Percentiles rank a stretch among this genome's conserved stretches.
phyloP scores from a whole-genome alignment of 2,329 filamentous ascomycete species.

The Aureobasidium melanogenum region DNA sequence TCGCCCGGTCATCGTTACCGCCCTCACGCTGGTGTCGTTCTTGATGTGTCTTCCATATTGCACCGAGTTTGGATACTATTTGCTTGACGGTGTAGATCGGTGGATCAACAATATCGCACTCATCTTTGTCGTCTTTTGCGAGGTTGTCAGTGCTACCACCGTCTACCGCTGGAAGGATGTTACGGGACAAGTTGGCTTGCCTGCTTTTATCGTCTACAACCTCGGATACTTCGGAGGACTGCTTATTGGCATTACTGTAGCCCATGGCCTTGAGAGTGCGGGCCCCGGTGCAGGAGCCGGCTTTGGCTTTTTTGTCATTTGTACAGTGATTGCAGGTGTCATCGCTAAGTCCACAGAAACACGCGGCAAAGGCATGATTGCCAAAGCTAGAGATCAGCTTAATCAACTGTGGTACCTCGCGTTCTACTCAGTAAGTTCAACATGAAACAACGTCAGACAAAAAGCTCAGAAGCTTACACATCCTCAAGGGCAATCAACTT shows the following conservation, averaged over 20 bases:
- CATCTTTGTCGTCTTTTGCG: slow-evolving; percentile 46
- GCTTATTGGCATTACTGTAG: slow-evolving; percentile 43
- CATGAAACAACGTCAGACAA: too few relatives aligned
- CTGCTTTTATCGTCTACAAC: slow-evolving; percentile 40
- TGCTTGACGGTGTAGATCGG: slow-evolving; percentile 46
- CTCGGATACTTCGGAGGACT: slow-evolving; percentile 46
- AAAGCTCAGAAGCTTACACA: background rate
- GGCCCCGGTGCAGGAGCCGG: slow-evolving; percentile 32
- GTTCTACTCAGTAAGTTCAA: slow-evolving; percentile 51
- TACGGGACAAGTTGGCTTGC: slow-evolving; percentile 35
- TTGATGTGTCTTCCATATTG: slow-evolving; percentile 49
- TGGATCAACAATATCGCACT: slow-evolving; percentile 49
- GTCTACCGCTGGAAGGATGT: slow-evolving; percentile 46
- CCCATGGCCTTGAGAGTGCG: slow-evolving; percentile 29
- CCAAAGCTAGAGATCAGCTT: slow-evolving; percentile 10
- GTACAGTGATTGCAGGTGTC: slow-evolving; percentile 27
- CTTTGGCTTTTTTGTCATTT: slow-evolving; percentile 43
- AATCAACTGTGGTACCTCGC: slow-evolving; percentile 44
- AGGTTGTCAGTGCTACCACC: slow-evolving; percentile 45
- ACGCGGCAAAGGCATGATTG: background rate
- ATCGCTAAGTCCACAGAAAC: background rate
- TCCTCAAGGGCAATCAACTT: slow-evolving; percentile 46
- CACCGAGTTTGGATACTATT: slow-evolving; percentile 49
- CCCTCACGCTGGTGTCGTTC: slow-evolving; percentile 42
- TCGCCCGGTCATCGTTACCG: slow-evolving; percentile 42